These are phyloP conservation scores for Talaromyces islandicus DNA, from an alignment of 2,329 filamentous ascomycete genomes.

Conservation along the genomic window DNA sequence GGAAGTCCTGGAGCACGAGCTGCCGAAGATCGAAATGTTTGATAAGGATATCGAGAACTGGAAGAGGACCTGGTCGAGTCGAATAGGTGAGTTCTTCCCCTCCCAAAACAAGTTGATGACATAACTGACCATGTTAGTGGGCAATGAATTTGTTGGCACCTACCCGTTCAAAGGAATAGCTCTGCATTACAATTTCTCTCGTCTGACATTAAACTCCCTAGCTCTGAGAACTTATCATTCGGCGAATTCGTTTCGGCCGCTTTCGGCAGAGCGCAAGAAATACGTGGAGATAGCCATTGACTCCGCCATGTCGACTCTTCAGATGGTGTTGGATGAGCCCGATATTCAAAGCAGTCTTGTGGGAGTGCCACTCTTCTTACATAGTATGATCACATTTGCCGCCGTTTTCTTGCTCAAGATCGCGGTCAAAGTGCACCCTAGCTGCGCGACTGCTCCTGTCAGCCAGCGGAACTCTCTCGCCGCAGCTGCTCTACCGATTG, in stretches of 20 bases:
- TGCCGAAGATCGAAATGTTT: constrained; percentile 35
- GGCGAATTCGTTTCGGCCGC: constrained; percentile 28
- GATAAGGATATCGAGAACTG: constrained; percentile 35
- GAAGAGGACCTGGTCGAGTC: constrained; percentile 29
- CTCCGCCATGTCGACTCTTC: constrained; percentile 37
- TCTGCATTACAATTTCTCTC: constrained; percentile 48
- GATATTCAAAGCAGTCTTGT: constrained; percentile 38
- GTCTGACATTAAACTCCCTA: constrained; percentile 46
- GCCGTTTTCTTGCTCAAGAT: constrained; percentile 42
- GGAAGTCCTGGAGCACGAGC: constrained; percentile 35
- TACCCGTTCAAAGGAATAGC: constrained; percentile 47
- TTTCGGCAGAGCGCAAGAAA: constrained; percentile 41
- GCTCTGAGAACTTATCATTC: constrained; percentile 43
- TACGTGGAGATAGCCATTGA: constrained; percentile 40
- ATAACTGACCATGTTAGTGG: constrained; percentile 25
- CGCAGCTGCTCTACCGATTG: constrained; percentile 28
- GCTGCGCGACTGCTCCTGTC: constrained; percentile 25
- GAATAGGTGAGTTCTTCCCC: constrained; percentile 22
- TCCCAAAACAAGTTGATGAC: not conserved
- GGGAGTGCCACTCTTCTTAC: constrained; percentile 40
- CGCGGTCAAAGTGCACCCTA: constrained; percentile 33
- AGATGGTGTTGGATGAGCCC: constrained; percentile 37
- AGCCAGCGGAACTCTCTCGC: constrained; percentile 34
- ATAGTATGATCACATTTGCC: constrained; percentile 44
- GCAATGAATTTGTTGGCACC: constrained; percentile 41